Evolutionary conservation across 2,329 filamentous ascomycete species (phyloP).

Genomic region (Fusarium pininemorale): DNA sequence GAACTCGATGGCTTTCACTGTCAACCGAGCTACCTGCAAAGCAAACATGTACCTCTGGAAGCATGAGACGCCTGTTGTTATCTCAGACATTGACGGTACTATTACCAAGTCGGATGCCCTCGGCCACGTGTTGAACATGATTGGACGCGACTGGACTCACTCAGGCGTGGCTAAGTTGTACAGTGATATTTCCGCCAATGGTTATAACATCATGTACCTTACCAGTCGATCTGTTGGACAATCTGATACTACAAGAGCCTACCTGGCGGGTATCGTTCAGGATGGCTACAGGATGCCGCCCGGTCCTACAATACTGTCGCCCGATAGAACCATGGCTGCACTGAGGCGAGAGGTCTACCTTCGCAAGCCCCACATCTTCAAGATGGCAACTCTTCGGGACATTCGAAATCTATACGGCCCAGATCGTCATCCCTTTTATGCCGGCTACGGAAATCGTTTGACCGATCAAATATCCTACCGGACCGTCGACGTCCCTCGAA

Average conservation of each 20-base stretch:
- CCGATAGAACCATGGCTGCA: conserved; percentile 93
- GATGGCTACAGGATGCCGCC: conserved; percentile 86
- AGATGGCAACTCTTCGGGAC: conserved; percentile 97
- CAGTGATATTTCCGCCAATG: conserved; percentile 92
- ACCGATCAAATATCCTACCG: conserved; percentile 97
- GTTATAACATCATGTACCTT: conserved; percentile 98
- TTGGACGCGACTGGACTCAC: conserved; percentile 98
- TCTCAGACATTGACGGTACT: conserved; percentile 98
- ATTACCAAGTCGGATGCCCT: conserved; percentile 98
- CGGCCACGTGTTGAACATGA: conserved; percentile 94
- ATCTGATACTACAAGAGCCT: conserved; percentile 88
- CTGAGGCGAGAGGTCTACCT: conserved; percentile 92
- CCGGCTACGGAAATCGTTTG: conserved; percentile 94
- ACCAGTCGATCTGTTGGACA: conserved; percentile 94
- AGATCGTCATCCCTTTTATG: conserved; percentile 87
- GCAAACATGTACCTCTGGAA: conserved; percentile 96
- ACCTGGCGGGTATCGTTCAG: conserved; percentile 88
- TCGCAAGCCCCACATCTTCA: conserved; percentile 97
- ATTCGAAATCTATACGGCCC: conserved; percentile 88
- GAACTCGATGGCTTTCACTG: conserved; percentile 95
- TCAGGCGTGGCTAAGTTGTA: conserved; percentile 96
- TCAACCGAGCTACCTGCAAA: conserved; percentile 91
- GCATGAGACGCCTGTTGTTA: conserved; percentile 90
- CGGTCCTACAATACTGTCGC: conserved; percentile 93
- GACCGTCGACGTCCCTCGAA: conserved; percentile 93